A percentile compares a stretch with the other conserved stretches of the same genome.
Conservation (phyloP, 2,329 filamentous ascomycete species). For the Arachnomyces sp. region DNA sequence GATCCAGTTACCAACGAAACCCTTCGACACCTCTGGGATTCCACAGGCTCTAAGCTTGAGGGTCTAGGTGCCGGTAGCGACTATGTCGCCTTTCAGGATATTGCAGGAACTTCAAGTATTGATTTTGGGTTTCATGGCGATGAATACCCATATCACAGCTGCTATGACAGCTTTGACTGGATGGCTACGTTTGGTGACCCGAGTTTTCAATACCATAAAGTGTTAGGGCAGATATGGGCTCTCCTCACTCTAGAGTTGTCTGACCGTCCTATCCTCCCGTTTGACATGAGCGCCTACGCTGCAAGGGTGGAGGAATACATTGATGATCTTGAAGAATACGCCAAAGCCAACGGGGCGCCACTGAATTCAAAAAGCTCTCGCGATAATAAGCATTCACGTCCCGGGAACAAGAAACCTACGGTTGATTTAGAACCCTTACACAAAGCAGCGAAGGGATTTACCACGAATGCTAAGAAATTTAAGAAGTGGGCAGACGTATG, state of each 20-base stretch:
- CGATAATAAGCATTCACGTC: constrained; percentile 4
- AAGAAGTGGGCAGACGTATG: constrained; percentile 70
- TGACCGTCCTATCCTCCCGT: constrained; percentile 73
- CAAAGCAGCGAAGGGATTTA: constrained; percentile 56
- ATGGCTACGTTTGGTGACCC: constrained; percentile 75
- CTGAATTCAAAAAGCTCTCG: constrained; percentile 18
- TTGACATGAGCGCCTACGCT: constrained; percentile 71
- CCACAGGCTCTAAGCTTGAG: constrained; percentile 52
- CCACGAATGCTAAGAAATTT: constrained; percentile 56
- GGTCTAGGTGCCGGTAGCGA: constrained; percentile 70
- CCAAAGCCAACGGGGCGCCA: constrained; percentile 45
- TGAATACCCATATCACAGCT: constrained; percentile 66
- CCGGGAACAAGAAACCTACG: constrained; percentile 14
- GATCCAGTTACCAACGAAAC: constrained; percentile 68
- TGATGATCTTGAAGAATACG: constrained; percentile 59
- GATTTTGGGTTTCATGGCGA: constrained; percentile 72
- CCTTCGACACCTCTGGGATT: constrained; percentile 69
- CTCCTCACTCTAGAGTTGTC: constrained; percentile 79
- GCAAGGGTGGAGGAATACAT: constrained; percentile 57
- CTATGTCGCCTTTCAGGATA: constrained; percentile 83
- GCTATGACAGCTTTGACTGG: constrained; percentile 85
- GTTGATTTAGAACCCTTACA: constrained; percentile 54
- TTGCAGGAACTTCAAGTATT: constrained; percentile 79
- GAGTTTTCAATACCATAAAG: constrained; percentile 69
- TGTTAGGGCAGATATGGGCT: constrained; percentile 71